Base-by-base conservation (phyloP, 2,329 filamentous ascomycete genomes). In the Ceratocystiopsis sp. region DNA sequence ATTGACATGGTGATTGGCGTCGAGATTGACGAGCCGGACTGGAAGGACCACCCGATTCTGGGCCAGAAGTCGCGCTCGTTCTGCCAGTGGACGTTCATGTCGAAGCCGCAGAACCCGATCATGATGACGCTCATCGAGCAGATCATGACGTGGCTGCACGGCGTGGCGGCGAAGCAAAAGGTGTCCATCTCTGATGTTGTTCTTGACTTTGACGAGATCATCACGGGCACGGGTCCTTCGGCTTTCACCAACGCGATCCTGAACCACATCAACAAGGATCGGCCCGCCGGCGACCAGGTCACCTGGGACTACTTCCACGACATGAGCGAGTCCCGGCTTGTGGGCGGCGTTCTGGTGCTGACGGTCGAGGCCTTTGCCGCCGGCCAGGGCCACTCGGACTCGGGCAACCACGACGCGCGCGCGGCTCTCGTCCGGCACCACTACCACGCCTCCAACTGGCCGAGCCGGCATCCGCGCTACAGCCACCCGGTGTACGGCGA, bases 31-130 rank as follows among this genome's bases (percentile, higher is more conserved):
- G 70, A 82, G 57, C 78, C 78, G 0, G 67, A 73, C 10, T 82
- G 74, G 59, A 62, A 60, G 16, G 59, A 74, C 41, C 78, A 83
- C 54, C 67, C 73, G 2, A 75, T 83, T 32, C 63, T 83, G 0
- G 78, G 79, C 14, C 67, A 67, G 40, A 83, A 83, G 58, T 81
- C 73, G 35, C 64, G 67, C 50, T 83, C 78, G 0, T 83, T 84
- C 55, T 83, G 78, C 55, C 79, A 83, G 53, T 84, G 79, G 79
- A 83, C 79, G 0, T 80, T 83, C 52, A 78, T 80, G 62, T 72
- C 72, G 51, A 80, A 81, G 54, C 77, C 79, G 1, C 63, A 66
- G 16, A 68, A 77, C 21, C 75, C 76, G 2, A 75, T 83, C 44
- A 81, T 84, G 75, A 63, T 82, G 56, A 62, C 63, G 32, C 65